Evolutionary conservation across 2,329 filamentous ascomycete species (phyloP).

Genomic region (Amauroascus niger): DNA sequence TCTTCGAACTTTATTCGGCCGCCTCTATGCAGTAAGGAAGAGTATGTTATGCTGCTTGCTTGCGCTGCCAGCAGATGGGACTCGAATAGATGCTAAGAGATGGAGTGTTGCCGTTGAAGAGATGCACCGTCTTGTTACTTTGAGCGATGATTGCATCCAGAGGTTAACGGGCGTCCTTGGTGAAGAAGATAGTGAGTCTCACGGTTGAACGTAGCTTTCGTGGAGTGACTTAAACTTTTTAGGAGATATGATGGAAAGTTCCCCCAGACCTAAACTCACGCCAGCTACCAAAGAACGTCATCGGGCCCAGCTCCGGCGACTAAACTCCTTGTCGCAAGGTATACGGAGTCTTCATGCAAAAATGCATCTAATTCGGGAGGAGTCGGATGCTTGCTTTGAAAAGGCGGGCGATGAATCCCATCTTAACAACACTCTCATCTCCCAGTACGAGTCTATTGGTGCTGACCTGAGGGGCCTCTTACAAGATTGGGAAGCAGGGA

Average conservation of each 20-base stretch:
- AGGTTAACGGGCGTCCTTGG: constrained; percentile 60
- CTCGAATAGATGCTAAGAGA: constrained; percentile 62
- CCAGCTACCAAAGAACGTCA: constrained; percentile 64
- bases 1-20: constrained; percentile 70
- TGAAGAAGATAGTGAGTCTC: constrained; percentile 65
- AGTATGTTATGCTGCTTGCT: constrained; percentile 82
- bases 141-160: constrained; percentile 53
- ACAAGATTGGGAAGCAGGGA: constrained; percentile 79
- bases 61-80: constrained; percentile 72
- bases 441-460: constrained; percentile 91
- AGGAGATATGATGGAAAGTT: constrained; percentile 40
- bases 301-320: constrained; percentile 76
- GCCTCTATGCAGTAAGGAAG: constrained; percentile 70
- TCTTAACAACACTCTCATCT: constrained; percentile 66
- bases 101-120: constrained; percentile 72
- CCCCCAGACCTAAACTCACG: constrained; percentile 26
- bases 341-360: constrained; percentile 91
- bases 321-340: constrained; percentile 78
- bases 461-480: constrained; percentile 71
- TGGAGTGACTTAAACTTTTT: constrained; percentile 8
- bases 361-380: constrained; percentile 80
- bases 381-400: constrained; percentile 71
- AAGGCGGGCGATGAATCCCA: constrained; percentile 59
- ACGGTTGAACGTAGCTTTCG: not conserved
- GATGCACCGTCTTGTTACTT: constrained; percentile 55